Conservation (phyloP, 495 filamentous ascomycete genomes). For the Tuber umbilicatum region DNA sequence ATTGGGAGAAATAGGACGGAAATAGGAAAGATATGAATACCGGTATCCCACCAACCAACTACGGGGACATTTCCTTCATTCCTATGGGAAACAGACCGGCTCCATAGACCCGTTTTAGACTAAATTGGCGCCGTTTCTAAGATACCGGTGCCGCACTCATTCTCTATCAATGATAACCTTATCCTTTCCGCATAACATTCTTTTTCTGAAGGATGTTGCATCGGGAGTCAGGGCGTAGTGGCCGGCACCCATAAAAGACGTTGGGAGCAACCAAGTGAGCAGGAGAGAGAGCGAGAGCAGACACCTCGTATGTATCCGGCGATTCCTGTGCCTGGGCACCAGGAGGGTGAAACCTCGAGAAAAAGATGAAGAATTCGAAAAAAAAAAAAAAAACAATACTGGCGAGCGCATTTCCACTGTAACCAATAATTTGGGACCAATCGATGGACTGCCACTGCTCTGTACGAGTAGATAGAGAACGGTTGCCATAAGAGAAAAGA, state of each 20-base stretch:
- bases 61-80: conserved; percentile 22
- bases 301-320: conserved; percentile 22
- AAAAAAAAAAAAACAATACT: conserved; percentile 8
- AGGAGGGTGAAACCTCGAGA: conserved; percentile 18
- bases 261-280: neutral
- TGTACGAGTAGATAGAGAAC: conserved; percentile 26
- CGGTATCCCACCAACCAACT: conserved; percentile 32
- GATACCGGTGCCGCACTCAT: conserved; percentile 7
- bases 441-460: conserved; percentile 17
- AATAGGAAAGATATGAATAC: conserved; percentile 26
- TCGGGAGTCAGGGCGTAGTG: conserved; percentile 31
- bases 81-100: conserved; percentile 29
- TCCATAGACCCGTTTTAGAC: conserved; percentile 33
- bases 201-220: conserved; percentile 24
- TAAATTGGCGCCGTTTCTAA: conserved; percentile 19
- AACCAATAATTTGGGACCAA: conserved; percentile 28
- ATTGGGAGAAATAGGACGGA: neutral
- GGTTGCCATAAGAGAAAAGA: conserved; percentile 11
- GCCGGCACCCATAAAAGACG: conserved; percentile 21
- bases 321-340: conserved; percentile 14
- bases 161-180: conserved; percentile 31
- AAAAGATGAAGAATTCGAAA: no score
- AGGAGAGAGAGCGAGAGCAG: conserved; percentile 11
- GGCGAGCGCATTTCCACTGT: conserved; percentile 24
- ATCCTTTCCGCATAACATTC: conserved; percentile 28